Base-by-base conservation (phyloP, 768 basidiomycete species). In the Gautieria morchelliformis region DNA sequence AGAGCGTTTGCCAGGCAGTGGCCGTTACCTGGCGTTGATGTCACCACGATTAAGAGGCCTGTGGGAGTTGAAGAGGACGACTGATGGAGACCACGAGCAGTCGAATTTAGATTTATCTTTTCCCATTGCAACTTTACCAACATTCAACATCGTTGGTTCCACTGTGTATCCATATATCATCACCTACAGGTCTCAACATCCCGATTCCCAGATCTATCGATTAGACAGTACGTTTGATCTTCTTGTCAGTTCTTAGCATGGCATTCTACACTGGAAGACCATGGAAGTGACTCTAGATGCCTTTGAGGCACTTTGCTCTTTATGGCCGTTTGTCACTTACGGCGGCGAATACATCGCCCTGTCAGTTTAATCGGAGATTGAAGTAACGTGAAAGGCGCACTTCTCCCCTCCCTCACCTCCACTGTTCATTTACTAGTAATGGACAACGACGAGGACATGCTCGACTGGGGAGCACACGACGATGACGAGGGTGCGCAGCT, bases 11-110 rank as follows among this genome's bases (percentile, higher is more conserved):
- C 94, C 15, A 79, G 74, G 64, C 78, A 78, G 72, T 99, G 88
- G 90, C 96, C 96, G 2, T 75, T 99, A 14, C 96, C 96, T 51
- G 96, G 96, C 71, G 84, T 91, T 2, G 80, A 82, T 58, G 68
- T 72, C 48, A 63, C 71, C 17, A 70, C 63, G 49, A 65, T 81
- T 30, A 66, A 64, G 62, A 59, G 60, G 58, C 65, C 65, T 20
- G 60, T 58, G 32, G 88, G 87, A 24, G 72, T 86, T 57, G 72
- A 80, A 61, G 80, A 83, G 64, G 80, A 82, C 58, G 73, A 69
- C 50, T 71, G 65, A 22, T 24, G 15, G 53, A 11, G 37, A 32
- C 17, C 11, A 22, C 10, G 42, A n/a, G 42, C 42, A 22, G 20
- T 44, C 42, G 42, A 44, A n/a, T 44, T 49, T 15, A 24, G 27